These are phyloP conservation scores for Nothopassalora personata DNA, from an alignment of 2,329 filamentous ascomycete genomes.

Conservation along the genomic window DNA sequence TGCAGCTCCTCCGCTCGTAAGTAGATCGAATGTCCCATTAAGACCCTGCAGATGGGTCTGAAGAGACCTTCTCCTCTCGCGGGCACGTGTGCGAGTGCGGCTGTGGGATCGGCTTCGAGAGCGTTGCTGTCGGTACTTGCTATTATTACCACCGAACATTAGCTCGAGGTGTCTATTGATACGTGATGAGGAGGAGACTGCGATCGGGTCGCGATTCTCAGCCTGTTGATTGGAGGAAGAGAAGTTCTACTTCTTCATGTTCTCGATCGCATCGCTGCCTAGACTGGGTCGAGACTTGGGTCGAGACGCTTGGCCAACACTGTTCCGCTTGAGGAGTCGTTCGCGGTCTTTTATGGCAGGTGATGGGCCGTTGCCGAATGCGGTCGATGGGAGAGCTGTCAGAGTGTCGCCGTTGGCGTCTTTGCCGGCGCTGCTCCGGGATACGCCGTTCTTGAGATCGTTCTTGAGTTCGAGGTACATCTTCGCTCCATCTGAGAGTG, in stretches of 20 bases:
- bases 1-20: constrained; percentile 5
- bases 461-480: constrained; percentile 76
- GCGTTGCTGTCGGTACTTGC: neutral
- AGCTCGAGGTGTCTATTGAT: constrained; percentile 4
- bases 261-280: constrained; percentile 26
- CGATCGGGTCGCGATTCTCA: constrained; percentile 1
- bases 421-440: constrained; percentile 19
- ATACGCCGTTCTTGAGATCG: constrained; percentile 40
- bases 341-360: constrained; percentile 21
- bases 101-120: constrained; percentile 10
- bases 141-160: neutral
- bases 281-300: constrained; percentile 21
- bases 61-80: neutral
- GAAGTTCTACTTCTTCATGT: constrained; percentile 30
- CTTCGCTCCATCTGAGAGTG: constrained; percentile 72
- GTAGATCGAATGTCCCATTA: constrained; percentile 15
- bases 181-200: constrained; percentile 1
- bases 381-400: constrained; percentile 51
- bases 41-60: constrained; percentile 8
- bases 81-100: constrained; percentile 6
- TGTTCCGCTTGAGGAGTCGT: constrained; percentile 25
- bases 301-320: constrained; percentile 10
- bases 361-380: constrained; percentile 9
- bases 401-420: constrained; percentile 50
- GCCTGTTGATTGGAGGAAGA: constrained; percentile 3